Evolutionary conservation across 1,284 basidiomycete genomes (phyloP).

Genomic region (Boletus semigastroideus): DNA sequence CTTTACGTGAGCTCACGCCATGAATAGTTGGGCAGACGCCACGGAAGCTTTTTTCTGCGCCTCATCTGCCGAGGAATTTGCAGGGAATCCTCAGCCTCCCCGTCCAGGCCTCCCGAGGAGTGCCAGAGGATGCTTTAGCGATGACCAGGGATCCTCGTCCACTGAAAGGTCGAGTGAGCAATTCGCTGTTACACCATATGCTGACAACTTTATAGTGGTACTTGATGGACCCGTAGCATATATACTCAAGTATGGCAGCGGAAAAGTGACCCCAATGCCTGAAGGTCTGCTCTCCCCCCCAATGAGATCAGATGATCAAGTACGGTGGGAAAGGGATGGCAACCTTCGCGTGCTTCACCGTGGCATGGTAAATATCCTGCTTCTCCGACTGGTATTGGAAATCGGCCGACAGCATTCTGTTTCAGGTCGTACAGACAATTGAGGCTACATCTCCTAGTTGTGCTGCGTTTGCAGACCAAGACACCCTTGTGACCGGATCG

Average conservation of each 20-base stretch:
- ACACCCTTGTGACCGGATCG: slow-evolving; percentile 74
- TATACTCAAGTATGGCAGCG: slow-evolving; percentile 19
- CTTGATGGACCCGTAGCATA: slow-evolving; percentile 26
- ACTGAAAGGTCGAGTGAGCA: slow-evolving; percentile 50
- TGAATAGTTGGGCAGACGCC: slow-evolving; percentile 84
- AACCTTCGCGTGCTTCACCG: slow-evolving; percentile 64
- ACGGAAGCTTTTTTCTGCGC: slow-evolving; percentile 79
- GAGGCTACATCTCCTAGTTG: slow-evolving; percentile 74
- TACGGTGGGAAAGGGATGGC: slow-evolving; percentile 61
- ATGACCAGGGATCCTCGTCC: slow-evolving; percentile 58
- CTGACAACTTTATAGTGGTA: slow-evolving; percentile 16
- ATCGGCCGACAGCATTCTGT: slow-evolving; percentile 1
- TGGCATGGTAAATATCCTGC: slow-evolving; percentile 46
- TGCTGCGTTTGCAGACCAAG: slow-evolving; percentile 73
- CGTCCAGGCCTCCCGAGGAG: slow-evolving; percentile 67
- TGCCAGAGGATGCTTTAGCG: slow-evolving; percentile 75
- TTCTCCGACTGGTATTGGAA: background rate
- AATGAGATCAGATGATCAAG: slow-evolving; percentile 60
- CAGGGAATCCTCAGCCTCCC: slow-evolving; percentile 72
- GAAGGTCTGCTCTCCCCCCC: slow-evolving; percentile 61
- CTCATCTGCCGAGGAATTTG: slow-evolving; percentile 78
- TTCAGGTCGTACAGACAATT: slow-evolving; percentile 69
- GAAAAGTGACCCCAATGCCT: slow-evolving; percentile 66
- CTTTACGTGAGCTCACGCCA: slow-evolving; percentile 10
- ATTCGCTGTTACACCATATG: background rate